These are phyloP conservation scores for Ramalina intermedia DNA, from an alignment of 495 filamentous ascomycete genomes.

Conservation along the genomic window DNA sequence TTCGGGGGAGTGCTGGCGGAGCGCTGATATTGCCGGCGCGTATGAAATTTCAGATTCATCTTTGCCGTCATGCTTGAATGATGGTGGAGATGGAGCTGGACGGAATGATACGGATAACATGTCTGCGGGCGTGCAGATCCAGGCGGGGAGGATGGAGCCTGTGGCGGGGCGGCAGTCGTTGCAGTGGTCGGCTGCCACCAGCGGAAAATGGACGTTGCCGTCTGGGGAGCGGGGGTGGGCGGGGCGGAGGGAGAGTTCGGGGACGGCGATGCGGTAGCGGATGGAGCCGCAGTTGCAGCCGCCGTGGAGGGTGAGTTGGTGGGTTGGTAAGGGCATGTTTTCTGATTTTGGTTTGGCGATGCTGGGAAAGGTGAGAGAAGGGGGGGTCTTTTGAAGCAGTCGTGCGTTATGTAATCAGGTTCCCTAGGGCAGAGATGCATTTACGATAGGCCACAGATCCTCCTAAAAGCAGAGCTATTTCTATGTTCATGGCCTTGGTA, in stretches of 20 bases:
- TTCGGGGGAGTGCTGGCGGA: not conserved
- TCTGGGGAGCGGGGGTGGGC: not conserved
- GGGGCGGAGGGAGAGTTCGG: conserved; percentile 13
- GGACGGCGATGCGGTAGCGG: conserved; percentile 21
- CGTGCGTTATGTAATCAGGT: no score
- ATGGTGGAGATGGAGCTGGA: not conserved
- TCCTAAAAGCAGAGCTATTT: no score
- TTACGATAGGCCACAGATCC: no score
- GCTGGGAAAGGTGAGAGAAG: no score
- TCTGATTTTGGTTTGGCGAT: no score
- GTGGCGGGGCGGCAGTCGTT: conserved; percentile 19
- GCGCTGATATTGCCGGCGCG: not conserved
- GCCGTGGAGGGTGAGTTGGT: conserved; percentile 18
- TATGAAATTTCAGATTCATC: no score
- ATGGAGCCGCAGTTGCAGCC: conserved; percentile 29
- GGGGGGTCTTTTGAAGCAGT: no score
- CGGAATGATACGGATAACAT: conserved; percentile 8
- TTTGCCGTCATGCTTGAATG: not conserved
- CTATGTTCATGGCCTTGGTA: no score
- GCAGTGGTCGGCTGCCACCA: conserved; percentile 17
- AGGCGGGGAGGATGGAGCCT: conserved; percentile 11
- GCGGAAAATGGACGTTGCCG: conserved; percentile 11
- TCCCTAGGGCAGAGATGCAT: no score
- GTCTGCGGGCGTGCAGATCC: conserved; percentile 1
- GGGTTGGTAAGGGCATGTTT: conserved; percentile 8